Evolutionary conservation across 1,284 basidiomycete species (phyloP), one percentile per base, ranked within the genome.

Genomic region (Fomitopsis schrenkii): DNA sequence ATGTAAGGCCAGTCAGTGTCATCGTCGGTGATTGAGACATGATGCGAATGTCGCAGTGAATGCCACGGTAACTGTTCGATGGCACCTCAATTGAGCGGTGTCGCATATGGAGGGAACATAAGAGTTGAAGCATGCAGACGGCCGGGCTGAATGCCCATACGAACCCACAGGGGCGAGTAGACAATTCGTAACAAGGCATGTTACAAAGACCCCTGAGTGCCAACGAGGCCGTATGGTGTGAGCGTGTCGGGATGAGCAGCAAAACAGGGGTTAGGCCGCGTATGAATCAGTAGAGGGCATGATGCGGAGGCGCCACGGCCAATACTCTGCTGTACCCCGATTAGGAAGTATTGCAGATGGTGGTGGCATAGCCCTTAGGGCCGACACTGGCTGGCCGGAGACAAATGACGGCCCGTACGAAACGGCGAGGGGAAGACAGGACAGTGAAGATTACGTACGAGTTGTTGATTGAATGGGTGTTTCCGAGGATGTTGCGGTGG

Each of bases 381-480:
- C 9, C 41, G 44, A 48, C 26, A 30, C 22, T 22, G 22, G 22
- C 22, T 22, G 22, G 22, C 22, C 22, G 1, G 22, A 22, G 22
- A 22, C 22, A 22, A 22, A 22, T 22, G 12, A 48, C 46, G 46
- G 22, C 28, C 22, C 26, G 26, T 8, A 26, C 19, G n/a, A 26
- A 41, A 38, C 45, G 26, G 9, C n/a, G 38, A 48, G 33, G 33
- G 54, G 12, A 28, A 36, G 19, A 61, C 41, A 30, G 38, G 17
- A 22, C 5, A 48, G 26, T 36, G 17, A 17, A 17, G 35, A 42
- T 35, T 35, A 75, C 76, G 68, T 69, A 87, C 90, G 87, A 87
- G 63, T 87, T 86, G 72, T 84, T 92, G 67, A 89, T 83, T 0
- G 91, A 93, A 72, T 93, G 91, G 0, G 91, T 92, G 71, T 93